Evolutionary conservation across 768 basidiomycete genomes (phyloP), one percentile per base, ranked within the genome.

Genomic region (Lyophyllum semitale): DNA sequence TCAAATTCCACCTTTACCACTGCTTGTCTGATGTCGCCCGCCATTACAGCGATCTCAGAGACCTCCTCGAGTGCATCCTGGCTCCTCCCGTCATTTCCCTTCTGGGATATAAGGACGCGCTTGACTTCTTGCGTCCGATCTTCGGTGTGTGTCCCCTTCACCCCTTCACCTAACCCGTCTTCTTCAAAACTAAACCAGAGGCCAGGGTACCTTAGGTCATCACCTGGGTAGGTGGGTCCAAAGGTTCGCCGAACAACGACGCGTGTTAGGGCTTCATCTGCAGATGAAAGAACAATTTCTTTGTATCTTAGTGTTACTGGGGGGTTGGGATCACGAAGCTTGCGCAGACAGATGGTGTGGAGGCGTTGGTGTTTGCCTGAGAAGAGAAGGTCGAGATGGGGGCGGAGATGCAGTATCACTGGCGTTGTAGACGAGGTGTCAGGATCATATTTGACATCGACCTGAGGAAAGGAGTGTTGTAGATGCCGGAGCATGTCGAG

Each of bases 141-240:
- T 48, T 88, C 86, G n/a, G 69, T 57, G 42, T 79, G 76, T 40
- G 65, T 63, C n/a, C 73, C 73, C 64, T 84, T 86, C 58, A 80
- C 61, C 6, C 80, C 76, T 54, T 89, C 87, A 1, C 72, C 70
- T 47, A 85, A 73, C 3, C 72, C 71, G 61, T 93, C 91, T 48
- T 91, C 91, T 40, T 90, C 88, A 59, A 93, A 93, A 60, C 84
- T 84, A 66, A 94, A 94, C 81, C 85, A 87, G 30, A 93, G 77
- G 0, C 91, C 91, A 2, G 91, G 92, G 70, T 93, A 94, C 40
- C 81, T 82, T 60, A 93, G 71, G 59, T 88, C 87, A 54, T 91
- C 88, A 18, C 77, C 77, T 11, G 88, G 83, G 68, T 93, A 93
- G 0, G 91, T 93, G 1, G 91, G 92, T 2, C 91, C 91, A 69